Base-by-base conservation (phyloP, 306 rosid genomes). In the Cicer pinnatifidum region DNA sequence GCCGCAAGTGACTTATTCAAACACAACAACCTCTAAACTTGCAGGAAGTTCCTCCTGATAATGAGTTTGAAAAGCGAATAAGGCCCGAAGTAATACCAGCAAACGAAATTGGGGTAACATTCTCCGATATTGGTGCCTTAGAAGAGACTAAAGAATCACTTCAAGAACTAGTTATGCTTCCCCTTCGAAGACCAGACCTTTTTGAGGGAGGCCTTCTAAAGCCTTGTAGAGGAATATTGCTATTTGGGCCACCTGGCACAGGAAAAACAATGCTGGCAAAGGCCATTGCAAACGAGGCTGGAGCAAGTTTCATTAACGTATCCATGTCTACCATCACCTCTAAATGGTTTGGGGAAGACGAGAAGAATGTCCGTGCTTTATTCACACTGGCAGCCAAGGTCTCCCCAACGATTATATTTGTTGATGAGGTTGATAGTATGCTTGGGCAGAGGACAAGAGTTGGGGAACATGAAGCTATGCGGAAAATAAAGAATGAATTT, bases 401-500 rank as follows among this genome's bases (percentile, higher is more conserved):
- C 66, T 94, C 97, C 38, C 98, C 97, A 7, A 91, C 98, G 11
- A 91, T 94, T 53, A 91, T 94, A 71, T 94, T 94, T 86, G 96
- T 94, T 6, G 98, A 94, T 66, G 98, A 94, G 84, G 98, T 94
- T 44, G 98, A 94, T 41, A 94, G 98, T 84, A 94, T 94, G 98
- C 96, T 94, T 28, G 98, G 98, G 40, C 96, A 94, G 77, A 69
- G 97, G 9, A 86, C 96, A 20, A 88, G 97, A 83, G 92, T 85
- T 10, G 98, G 98, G 75, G 97, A 94, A 84, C 98, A 94, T 71
- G 98, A 94, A 84, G 97, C 97, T 71, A 89, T 94, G 98, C 80
- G 98, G 37, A 94, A 94, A 84, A 94, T 94, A 52, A 94, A 94
- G 83, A 91, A 94, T 67, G 98, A 94, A 72, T 91, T 94, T 73